Evolutionary conservation across 495 filamentous ascomycete genomes (phyloP).

Genomic region (Hypoxylon trugodes): DNA sequence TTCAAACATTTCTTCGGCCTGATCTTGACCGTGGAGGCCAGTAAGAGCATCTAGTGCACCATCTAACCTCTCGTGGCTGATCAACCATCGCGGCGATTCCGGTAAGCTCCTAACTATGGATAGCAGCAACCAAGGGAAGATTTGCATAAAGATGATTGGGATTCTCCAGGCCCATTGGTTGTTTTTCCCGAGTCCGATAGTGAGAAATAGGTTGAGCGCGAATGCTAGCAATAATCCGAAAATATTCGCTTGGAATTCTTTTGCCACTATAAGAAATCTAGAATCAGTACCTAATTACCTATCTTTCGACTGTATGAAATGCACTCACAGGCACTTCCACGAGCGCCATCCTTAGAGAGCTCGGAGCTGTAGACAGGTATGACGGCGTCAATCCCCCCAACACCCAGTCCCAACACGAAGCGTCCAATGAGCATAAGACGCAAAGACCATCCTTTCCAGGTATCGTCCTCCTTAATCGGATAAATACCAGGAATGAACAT

Average conservation of each 20-base stretch:
- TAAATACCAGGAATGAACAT: slow-evolving; percentile 64
- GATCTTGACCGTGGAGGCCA: slow-evolving; percentile 55
- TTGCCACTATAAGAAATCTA: slow-evolving; percentile 45
- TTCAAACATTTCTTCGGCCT: slow-evolving; percentile 54
- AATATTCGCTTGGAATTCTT: slow-evolving; percentile 69
- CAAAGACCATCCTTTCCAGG: slow-evolving; percentile 50
- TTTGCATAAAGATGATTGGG: slow-evolving; percentile 66
- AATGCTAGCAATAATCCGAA: slow-evolving; percentile 66
- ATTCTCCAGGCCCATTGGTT: slow-evolving; percentile 62
- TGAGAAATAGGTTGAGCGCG: slow-evolving; percentile 52
- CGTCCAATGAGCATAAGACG: slow-evolving; percentile 61
- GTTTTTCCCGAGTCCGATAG: slow-evolving; percentile 46
- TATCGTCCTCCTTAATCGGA: slow-evolving; percentile 27
- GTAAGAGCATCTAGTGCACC: slow-evolving; percentile 55
- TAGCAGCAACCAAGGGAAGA: slow-evolving; percentile 60
- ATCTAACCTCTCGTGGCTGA: slow-evolving; percentile 53
- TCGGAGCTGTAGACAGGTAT: slow-evolving; percentile 66
- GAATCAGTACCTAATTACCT: background rate
- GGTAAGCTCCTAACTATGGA: slow-evolving; percentile 58
- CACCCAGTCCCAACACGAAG: slow-evolving; percentile 63
- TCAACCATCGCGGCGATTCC: slow-evolving; percentile 62
- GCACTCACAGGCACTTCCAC: slow-evolving; percentile 55
- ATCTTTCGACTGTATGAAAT: background rate
- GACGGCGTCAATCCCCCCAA: slow-evolving; percentile 65
- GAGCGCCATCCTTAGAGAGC: slow-evolving; percentile 55